Evolutionary conservation across 1,284 basidiomycete species (phyloP), one percentile per base, ranked within the genome.

Genomic region (Puccinia polysora): DNA sequence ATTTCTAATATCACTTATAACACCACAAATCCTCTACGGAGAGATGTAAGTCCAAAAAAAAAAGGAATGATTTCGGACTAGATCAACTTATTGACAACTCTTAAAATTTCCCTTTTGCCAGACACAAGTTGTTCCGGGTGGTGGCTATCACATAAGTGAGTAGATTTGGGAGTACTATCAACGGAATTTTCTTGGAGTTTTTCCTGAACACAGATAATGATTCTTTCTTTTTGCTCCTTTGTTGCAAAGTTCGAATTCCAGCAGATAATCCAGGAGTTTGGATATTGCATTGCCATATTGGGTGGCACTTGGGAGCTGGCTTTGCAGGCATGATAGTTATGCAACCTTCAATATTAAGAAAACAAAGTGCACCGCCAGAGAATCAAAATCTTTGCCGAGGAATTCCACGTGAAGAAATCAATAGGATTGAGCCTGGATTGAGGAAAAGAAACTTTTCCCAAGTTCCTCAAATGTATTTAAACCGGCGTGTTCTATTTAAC

Each of bases 291-390:
- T 59, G 56, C n/a, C 56, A 59, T 38, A 59, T 59, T n/a, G 25
- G 25, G 3, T 59, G 32, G 8, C 56, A 59, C 34, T 36, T 59
- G 18, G 56, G 30, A 18, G 34, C 28, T 6, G 56, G 56, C 18
- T 59, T 59, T 34, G 56, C 56, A 18, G 56, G 56, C 10, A 23
- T 75, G 12, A 73, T 77, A 2, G 75, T 74, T 28, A 73, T 77
- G 32, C 76, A 77, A 63, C 76, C 76, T 8, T 65, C 73, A 23
- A 75, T 74, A 59, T 65, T 77, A 14, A 53, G 63, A 58, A 12
- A 73, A 38, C 15, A 76, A 43, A 43, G 38, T 38, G 74, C 74
- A 53, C 63, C 59, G 43, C 58, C 69, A n/a, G 68, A 71, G 45
- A 75, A 76, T 18, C 69, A 76, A 43, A 65, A 74, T 40, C 65